These are phyloP conservation scores for Fusarium sp. DNA, from an alignment of 2,329 filamentous ascomycete species.

Conservation along the genomic window DNA sequence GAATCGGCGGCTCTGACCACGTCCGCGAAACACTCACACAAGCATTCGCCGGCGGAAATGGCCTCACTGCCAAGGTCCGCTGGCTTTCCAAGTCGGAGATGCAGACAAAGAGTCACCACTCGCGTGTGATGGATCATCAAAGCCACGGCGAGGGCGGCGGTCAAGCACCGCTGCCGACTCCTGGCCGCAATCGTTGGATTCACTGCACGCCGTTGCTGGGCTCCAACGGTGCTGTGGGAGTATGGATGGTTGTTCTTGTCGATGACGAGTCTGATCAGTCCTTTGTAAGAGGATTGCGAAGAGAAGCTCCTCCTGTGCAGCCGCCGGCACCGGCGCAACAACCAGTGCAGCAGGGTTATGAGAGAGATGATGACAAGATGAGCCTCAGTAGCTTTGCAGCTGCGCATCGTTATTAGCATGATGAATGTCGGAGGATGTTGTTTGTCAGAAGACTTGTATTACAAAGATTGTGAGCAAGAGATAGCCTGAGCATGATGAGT, in stretches of 20 bases:
- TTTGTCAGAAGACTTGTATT: too few relatives aligned
- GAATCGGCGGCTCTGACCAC: constrained; percentile 59
- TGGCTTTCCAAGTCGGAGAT: constrained; percentile 60
- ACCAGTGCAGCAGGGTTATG: background rate
- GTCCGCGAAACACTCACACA: constrained; percentile 59
- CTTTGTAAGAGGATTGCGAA: constrained; percentile 5
- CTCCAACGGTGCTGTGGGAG: constrained; percentile 72
- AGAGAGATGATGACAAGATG: constrained; percentile 31
- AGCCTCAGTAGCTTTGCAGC: constrained; percentile 38
- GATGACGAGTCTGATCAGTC: constrained; percentile 62
- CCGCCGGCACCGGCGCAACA: constrained; percentile 2
- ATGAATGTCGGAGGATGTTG: too few relatives aligned
- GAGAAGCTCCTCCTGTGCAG: constrained; percentile 32
- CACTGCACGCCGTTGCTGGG: constrained; percentile 79
- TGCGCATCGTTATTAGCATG: constrained; percentile 12
- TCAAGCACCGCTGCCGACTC: constrained; percentile 19
- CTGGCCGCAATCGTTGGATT: constrained; percentile 74
- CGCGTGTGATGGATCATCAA: constrained; percentile 21
- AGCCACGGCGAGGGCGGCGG: constrained; percentile 50
- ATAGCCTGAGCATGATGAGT: too few relatives aligned
- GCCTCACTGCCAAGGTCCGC: constrained; percentile 77
- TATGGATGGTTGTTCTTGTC: constrained; percentile 81
- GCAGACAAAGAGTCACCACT: constrained; percentile 11
- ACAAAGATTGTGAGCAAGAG: too few relatives aligned
- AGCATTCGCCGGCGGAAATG: constrained; percentile 73